These are phyloP conservation scores for Ganoderma sinense DNA, from an alignment of 1,284 basidiomycete species.

Conservation along the genomic window DNA sequence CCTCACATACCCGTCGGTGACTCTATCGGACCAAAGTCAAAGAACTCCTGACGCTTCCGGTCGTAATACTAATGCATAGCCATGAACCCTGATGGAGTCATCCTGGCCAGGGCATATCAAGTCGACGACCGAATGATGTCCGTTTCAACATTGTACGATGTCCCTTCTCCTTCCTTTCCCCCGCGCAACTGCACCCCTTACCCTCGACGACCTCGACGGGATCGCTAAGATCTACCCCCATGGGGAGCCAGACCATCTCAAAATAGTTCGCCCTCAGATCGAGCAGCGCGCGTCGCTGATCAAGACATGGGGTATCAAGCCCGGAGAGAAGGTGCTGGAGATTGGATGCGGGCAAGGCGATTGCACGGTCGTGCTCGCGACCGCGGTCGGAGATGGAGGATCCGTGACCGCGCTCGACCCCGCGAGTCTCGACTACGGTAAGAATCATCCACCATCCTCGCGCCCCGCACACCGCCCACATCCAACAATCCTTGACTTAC, in stretches of 20 bases:
- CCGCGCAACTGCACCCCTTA: neutral
- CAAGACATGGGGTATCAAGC: constrained; percentile 41
- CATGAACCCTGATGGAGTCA: neutral
- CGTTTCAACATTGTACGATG: constrained; percentile 2
- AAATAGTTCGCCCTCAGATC: constrained; percentile 37
- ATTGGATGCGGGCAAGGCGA: constrained; percentile 55
- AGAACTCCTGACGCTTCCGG: neutral
- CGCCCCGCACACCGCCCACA: neutral
- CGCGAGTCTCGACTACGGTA: constrained; percentile 48
- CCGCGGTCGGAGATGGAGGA: constrained; percentile 45
- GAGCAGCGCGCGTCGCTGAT: constrained; percentile 47
- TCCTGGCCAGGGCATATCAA: neutral
- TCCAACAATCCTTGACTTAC: neutral
- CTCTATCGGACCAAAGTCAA: neutral
- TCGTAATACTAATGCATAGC: neutral
- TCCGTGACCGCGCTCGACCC: constrained; percentile 52
- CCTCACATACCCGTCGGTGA: neutral
- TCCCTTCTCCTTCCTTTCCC: neutral
- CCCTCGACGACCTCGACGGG: constrained; percentile 22
- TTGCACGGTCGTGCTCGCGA: constrained; percentile 48
- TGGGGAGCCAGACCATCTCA: constrained; percentile 15
- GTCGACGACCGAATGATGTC: neutral
- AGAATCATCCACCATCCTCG: constrained; percentile 12
- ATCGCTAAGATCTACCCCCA: constrained; percentile 32
- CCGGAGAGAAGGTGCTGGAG: constrained; percentile 46